Evolutionary conservation across 495 filamentous ascomycete species (phyloP).

Genomic region (Trichoderma erinaceum): DNA sequence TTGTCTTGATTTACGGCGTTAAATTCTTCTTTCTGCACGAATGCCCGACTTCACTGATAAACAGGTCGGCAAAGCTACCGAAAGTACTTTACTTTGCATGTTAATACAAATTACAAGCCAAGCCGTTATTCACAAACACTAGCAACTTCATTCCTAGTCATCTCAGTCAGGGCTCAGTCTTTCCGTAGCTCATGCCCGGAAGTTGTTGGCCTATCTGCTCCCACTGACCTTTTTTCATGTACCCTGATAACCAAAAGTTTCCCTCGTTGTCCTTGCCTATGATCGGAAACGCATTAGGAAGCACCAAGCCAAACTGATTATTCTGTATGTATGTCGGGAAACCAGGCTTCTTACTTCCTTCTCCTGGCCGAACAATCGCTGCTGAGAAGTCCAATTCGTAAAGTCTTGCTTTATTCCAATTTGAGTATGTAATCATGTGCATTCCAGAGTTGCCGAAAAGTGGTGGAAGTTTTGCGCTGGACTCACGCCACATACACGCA

Average conservation of each 20-base stretch:
- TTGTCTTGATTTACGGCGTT: too few species aligned
- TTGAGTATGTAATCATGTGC: neutral
- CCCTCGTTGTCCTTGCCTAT: neutral
- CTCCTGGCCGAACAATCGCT: neutral
- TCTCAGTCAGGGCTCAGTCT: too few species aligned
- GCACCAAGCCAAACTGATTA: neutral
- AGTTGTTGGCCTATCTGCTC: conserved; percentile 11
- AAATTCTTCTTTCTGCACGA: too few species aligned
- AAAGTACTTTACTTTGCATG: too few species aligned
- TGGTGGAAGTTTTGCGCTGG: neutral
- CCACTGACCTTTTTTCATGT: neutral
- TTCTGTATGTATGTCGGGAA: neutral
- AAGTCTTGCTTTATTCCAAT: neutral
- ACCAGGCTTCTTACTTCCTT: neutral
- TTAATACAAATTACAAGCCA: too few species aligned
- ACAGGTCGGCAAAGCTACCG: too few species aligned
- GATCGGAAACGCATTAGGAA: neutral
- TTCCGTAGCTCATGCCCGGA: neutral
- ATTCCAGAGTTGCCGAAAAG: neutral
- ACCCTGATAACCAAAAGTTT: neutral
- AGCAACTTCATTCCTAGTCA: too few species aligned
- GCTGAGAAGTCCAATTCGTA: neutral
- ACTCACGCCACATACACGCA: neutral
- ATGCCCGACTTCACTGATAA: too few species aligned
- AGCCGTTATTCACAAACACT: too few species aligned